Base-by-base conservation (phyloP, 1,284 basidiomycete genomes). In the Fomitopsis pinicola region DNA sequence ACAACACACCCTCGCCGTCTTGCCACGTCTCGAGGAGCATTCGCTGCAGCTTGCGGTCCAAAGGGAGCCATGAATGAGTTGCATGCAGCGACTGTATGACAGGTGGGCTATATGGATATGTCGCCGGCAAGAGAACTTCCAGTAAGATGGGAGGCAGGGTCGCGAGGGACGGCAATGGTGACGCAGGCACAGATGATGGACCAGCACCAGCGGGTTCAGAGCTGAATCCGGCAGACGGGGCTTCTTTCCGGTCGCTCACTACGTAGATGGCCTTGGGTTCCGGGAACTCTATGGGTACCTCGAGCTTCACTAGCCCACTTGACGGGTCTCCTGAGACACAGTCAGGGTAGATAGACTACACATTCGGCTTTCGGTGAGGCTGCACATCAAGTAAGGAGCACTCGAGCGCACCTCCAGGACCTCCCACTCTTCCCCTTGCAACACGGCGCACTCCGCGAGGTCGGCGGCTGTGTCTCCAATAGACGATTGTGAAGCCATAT, bases 261-360 rank as follows among this genome's bases (percentile, higher is more conserved):
- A 83, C 66, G 44, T 71, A 58, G 19, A 87, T 68, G 8, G 66
- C 67, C 9, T 71, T 77, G 26, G 81, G 70, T 36, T 72, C 68
- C 17, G 73, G 75, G 46, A 91, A 77, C 64, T 91, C 84, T 44
- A 92, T 73, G 14, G 87, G 84, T 55, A 91, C 76, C 66, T 89
- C 83, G 14, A 88, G 78, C 67, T 79, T 83, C 33, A 88, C 64
- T 5, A 69, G 62, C 1, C 76, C 76, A 22, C 75, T 74, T 0
- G 71, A 66, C 22, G 75, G 68, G 56, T 79, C 76, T 60, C 72
- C 79, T 4, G 83, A 80, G 36, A 88, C 66, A 66, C 79, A 89
- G 67, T 89, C 87, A 45, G 89, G 89, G 69, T 87, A 88, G 53
- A 91, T 91, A 14, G 88, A 84, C 88, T 91, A 65, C 15, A 67